A percentile compares a stretch with the other conserved stretches of the same genome.
These are phyloP conservation scores for Globisporangium camurandrum DNA, from an alignment of 352 stramenopile species.

Conservation along the genomic window DNA sequence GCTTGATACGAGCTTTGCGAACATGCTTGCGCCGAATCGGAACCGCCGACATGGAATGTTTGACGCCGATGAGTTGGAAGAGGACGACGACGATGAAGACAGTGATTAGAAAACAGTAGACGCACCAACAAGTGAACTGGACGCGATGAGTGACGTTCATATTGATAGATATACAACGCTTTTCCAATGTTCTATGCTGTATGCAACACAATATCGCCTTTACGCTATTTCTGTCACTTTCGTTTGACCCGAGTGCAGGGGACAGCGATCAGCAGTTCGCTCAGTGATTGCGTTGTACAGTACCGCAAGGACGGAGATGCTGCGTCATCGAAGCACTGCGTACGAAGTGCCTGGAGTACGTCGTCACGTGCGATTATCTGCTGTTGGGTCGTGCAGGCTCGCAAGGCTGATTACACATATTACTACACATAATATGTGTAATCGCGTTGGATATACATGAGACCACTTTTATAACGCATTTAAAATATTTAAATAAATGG, in stretches of 20 bases:
- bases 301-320: background rate
- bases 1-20: conserved; percentile 36
- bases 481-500: no score
- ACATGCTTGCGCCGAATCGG: conserved; percentile 56
- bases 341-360: conserved; percentile 9
- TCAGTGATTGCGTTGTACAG: background rate
- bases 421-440: no score
- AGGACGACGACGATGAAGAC: conserved; percentile 53
- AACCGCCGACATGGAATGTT: conserved; percentile 74
- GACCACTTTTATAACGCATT: no score
- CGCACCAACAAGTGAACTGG: no score
- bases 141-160: conserved; percentile 14
- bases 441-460: no score
- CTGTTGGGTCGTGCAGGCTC: background rate
- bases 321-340: conserved; percentile 8
- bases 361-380: background rate
- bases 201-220: no score
- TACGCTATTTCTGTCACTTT: no score
- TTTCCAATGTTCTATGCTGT: no score
- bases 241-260: no score
- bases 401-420: background rate
- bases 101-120: conserved; percentile 26
- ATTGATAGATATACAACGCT: background rate
- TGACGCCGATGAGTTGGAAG: conserved; percentile 30
- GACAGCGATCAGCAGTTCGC: background rate